A percentile compares a stretch with the other conserved stretches of the same genome.
Conservation (phyloP, 2,329 filamentous ascomycete species). For the Penicillium sp. region DNA sequence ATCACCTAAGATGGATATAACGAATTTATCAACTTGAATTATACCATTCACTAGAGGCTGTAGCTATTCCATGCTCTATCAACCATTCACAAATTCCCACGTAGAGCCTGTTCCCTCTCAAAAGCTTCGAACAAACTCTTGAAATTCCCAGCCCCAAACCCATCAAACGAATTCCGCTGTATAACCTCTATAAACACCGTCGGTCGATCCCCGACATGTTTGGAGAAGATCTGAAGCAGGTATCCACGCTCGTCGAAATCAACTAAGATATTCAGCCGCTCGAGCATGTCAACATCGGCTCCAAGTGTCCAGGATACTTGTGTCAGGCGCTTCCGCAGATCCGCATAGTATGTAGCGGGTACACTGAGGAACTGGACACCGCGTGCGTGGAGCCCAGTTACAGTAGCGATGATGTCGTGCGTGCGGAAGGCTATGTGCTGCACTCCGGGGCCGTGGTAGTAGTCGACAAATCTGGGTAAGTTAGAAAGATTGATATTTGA, state of each 20-base stretch:
- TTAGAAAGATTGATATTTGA: not conserved
- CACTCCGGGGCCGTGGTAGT: slow-evolving; percentile 80
- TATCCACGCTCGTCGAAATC: slow-evolving; percentile 92
- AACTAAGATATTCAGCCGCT: slow-evolving; percentile 77
- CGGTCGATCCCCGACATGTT: slow-evolving; percentile 86
- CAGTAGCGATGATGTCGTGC: slow-evolving; percentile 68
- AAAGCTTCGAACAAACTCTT: slow-evolving; percentile 91
- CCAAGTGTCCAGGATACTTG: slow-evolving; percentile 56
- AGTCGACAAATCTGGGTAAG: slow-evolving; percentile 56
- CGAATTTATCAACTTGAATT: too few relatives aligned
- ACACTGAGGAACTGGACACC: slow-evolving; percentile 87
- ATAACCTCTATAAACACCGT: slow-evolving; percentile 95
- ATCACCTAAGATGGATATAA: not conserved
- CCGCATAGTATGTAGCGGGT: slow-evolving; percentile 74
- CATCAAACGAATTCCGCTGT: slow-evolving; percentile 80
- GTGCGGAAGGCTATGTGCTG: slow-evolving; percentile 89
- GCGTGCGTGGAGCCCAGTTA: slow-evolving; percentile 68
- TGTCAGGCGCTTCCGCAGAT: slow-evolving; percentile 68
- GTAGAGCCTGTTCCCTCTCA: slow-evolving; percentile 78
- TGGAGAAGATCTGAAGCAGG: slow-evolving; percentile 69
- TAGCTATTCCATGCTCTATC: not conserved
- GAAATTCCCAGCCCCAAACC: slow-evolving; percentile 90
- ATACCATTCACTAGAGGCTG: not conserved
- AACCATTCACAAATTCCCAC: slow-evolving; percentile 67
- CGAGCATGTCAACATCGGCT: slow-evolving; percentile 73